Evolutionary conservation across 2,329 filamentous ascomycete genomes (phyloP), one percentile per base, ranked within the genome.

Genomic region (Cordyceps tenuipes): DNA sequence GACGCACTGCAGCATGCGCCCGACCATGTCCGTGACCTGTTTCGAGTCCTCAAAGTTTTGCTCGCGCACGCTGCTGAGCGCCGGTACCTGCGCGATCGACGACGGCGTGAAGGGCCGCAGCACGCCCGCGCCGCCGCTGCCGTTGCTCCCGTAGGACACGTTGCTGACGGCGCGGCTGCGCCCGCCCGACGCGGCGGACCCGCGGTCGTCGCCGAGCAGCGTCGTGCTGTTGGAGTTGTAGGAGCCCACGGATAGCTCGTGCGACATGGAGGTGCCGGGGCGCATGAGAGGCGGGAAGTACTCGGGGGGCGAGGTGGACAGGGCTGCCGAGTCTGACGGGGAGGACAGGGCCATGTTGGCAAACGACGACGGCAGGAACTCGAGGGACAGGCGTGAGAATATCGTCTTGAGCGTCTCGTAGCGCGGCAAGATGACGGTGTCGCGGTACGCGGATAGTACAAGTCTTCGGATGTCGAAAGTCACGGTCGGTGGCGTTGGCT

Each of bases 1-100:
- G 73, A 97, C 88, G 72, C 94, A 99, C 76, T 99, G 94, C 64
- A 99, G 78, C 90, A 99, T 96, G 55, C 93, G 81, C 0, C 91
- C 94, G 0, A 97, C 92, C 66, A 93, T 96, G 66, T 97, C 92
- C 0, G 94, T 96, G 58, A 97, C 85, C 69, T 94, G 85, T 70
- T 90, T 83, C 53, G 85, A 87, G 68, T 88, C 83, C 70, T 87
- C 83, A 15, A 84, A 76, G 68, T 84, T 84, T 67, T 84, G 81
- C 68, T 85, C 80, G 60, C 79, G 78, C 53, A 80, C 70, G 62
- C 75, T 77, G 58, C 71, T 73, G 23, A 76, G 69, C 5, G 70
- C 69, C 51, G n/a, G 31, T 3, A 17, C 15, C 17, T 73, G 69
- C 50, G 72, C 64, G 61, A 68, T 70, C 54, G 74, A 75, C 54